Base-by-base conservation (phyloP, 176 grass and related monocot genomes). In the Ensete ventricosum region DNA sequence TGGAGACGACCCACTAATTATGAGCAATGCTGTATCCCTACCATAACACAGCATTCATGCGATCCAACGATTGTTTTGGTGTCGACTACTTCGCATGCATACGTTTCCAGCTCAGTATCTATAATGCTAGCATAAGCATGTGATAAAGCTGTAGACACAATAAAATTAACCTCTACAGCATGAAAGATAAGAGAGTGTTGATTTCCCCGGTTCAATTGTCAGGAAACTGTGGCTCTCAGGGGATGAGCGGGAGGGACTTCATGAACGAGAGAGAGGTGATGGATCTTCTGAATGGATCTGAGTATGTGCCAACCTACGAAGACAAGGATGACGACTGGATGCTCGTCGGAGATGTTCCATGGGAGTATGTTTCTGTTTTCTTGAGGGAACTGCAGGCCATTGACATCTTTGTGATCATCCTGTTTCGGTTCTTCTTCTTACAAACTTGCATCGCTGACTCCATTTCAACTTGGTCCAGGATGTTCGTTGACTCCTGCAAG, bases 401-500 rank as follows among this genome's bases (percentile, higher is more conserved):
- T 43, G 34, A 6, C 0, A 43, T 43, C 34, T 43, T 43, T 43
- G 34, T 43, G 34, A 43, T 43, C 34, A 43, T 43, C 34, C 34
- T 43, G 34, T 43, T 43, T 43, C 34, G 5, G 34, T 43, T 43
- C 4, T 43, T 43, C 4, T 43, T 6, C 34, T 43, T 43, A 43
- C 34, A 43, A 43, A 43, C 77, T 50, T 58, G 69, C 50, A 1
- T 71, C 64, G 63, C 55, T 58, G 74, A 63, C 54, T 19, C 14
- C 71, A 77, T 64, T 81, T 68, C 17, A 77, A 70, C 24, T 11
- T 2, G 25, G 25, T 85, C 54, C 84, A 99, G 90, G 82, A 99
- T 99, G 95, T 99, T 99, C 84, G 95, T 99, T 24, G 95, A 89
- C 67, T 94, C 90, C 80, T 99, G 95, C 90, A 99, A 91, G 65